Evolutionary conservation across 148 eudicot genomes (phyloP).

Genomic region (Fagopyrum homotropicum): DNA sequence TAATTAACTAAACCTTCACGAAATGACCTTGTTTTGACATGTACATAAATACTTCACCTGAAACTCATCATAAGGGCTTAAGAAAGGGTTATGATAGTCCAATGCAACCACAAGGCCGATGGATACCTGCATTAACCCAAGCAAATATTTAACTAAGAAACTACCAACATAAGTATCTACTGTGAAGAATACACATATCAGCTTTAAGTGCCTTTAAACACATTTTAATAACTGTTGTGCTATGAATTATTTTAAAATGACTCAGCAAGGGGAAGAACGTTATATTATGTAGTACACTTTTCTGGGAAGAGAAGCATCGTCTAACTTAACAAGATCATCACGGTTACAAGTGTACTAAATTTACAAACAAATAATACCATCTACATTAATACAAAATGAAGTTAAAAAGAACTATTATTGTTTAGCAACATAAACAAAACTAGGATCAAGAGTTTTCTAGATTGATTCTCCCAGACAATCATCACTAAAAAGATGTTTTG

Average conservation of each 20-base stretch:
- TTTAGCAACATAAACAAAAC: background rate
- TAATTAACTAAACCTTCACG: background rate
- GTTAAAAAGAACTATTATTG: background rate
- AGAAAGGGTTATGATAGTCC: conserved; percentile 75
- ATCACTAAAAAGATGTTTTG: background rate
- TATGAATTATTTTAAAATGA: background rate
- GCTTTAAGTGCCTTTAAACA: background rate
- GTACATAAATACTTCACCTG: conserved; percentile 37
- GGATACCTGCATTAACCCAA: conserved; percentile 52
- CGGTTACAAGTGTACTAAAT: background rate
- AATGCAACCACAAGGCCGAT: conserved; percentile 89
- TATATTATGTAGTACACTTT: background rate
- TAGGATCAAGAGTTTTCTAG: background rate
- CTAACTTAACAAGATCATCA: background rate
- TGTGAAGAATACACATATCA: background rate
- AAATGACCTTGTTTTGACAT: background rate
- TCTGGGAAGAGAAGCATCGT: background rate
- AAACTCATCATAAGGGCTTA: conserved; percentile 90
- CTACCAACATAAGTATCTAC: background rate
- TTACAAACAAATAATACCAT: background rate
- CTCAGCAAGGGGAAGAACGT: background rate
- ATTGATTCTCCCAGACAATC: background rate
- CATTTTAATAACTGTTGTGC: background rate
- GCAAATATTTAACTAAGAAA: background rate
- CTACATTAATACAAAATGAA: background rate